Base-by-base conservation (phyloP, 2,329 filamentous ascomycete species). In the Nannizziopsis barbatae region DNA sequence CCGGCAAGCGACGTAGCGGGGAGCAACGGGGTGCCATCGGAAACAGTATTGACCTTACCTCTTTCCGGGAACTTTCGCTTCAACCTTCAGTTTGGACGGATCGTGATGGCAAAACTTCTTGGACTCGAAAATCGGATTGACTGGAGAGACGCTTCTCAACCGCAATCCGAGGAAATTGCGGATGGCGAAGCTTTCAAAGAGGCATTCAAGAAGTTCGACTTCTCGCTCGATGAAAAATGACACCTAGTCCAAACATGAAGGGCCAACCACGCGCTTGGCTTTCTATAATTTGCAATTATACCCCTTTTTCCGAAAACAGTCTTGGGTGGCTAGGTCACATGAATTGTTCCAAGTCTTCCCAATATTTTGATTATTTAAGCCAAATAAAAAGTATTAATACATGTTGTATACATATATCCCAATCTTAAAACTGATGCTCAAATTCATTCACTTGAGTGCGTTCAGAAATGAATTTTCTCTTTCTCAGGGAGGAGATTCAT, bases 1-100 rank as follows among this genome's bases (percentile, higher is more conserved):
- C 68, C 71, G 5, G 17, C 55, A 43, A 39, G 9, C 8, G 44
- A 38, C 1, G 48, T 42, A n/a, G 37, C 43, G n/a, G 31, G 49
- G 14, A 42, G 42, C 1, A 37, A 44, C 20, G 36, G 27, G 41
- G 45, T 42, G 9, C 75, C 79, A 55, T 73, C 78, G 60, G 79
- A 84, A 53, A 81, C 81, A 56, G 81, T 79, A 49, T 71, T 95
- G 50, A 74, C 89, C 46, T 77, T 96, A 70, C 79, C 79, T 5
- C 74, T 95, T 7, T 77, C 81, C 51, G 71, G 80, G 20, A 80
- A 78, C 14, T 77, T 84, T 54, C 78, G 83, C 11, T 96, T 98
- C 62, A 88, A 95, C 61, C 68, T 95, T 40, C 90, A 96, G 62
- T 96, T 94, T 60, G 88, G 86, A 3, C 76, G 93, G 36, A 79